phyloP scores from a whole-genome alignment of 2,329 filamentous ascomycete species.

The Xylariales sp. region DNA sequence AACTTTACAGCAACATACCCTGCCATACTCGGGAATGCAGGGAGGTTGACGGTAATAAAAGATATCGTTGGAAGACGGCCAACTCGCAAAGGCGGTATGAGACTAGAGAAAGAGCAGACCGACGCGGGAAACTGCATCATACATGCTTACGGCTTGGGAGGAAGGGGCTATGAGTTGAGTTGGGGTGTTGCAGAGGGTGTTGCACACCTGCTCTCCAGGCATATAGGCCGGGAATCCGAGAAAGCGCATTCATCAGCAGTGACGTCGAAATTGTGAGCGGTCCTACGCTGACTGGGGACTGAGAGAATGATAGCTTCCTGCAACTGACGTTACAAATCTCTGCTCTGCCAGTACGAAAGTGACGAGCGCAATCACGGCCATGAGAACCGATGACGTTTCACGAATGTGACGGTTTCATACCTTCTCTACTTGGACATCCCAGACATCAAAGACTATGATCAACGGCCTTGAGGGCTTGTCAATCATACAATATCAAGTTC shows the following conservation, averaged over 20 bases:
- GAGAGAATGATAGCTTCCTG: too few species aligned
- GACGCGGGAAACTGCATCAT: conserved; percentile 29
- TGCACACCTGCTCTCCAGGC: conserved; percentile 29
- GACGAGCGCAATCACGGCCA: too few species aligned
- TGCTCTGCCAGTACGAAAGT: too few species aligned
- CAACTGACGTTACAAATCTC: too few species aligned
- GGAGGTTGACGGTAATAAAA: conserved; percentile 28
- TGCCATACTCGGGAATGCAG: conserved; percentile 19
- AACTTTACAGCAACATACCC: conserved; percentile 26
- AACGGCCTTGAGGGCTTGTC: too few species aligned
- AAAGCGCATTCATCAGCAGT: neutral
- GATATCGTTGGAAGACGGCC: conserved; percentile 44
- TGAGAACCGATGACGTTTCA: too few species aligned
- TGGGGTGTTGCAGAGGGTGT: conserved; percentile 55
- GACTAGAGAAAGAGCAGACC: conserved; percentile 46
- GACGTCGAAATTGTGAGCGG: conserved; percentile 1
- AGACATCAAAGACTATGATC: too few species aligned
- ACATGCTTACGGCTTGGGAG: conserved; percentile 57
- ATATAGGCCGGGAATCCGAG: conserved; percentile 9
- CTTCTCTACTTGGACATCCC: too few species aligned
- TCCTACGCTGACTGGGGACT: too few species aligned
- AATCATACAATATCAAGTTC: too few species aligned
- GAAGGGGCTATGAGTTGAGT: conserved; percentile 57
- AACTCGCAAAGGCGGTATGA: conserved; percentile 41
- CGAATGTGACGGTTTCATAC: too few species aligned